Evolutionary conservation across 108 stramenopile genomes (phyloP), one percentile per base, ranked within the genome.

Genomic region (Discostella stelligeroides): DNA sequence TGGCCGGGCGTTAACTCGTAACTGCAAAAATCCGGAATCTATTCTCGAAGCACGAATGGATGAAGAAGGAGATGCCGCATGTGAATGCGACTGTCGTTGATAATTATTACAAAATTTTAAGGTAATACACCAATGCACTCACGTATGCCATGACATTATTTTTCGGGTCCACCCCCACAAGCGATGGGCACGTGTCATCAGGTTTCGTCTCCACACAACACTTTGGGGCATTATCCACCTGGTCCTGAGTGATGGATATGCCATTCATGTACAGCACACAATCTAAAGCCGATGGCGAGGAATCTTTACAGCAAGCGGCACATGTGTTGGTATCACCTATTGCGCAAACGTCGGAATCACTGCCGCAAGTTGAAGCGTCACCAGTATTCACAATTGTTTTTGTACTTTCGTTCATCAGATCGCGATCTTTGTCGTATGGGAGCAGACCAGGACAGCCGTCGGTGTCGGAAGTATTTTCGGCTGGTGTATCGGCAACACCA

Each of bases 401-500:
- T 7, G 23, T 18, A 8, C 21, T 49, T 20, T 17, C 9, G 49
- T 47, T 51, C 7, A 39, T 18, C 14, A 64, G 63, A 51, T 64
- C 63, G 18, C 63, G 63, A 17, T 64, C 63, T 39, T 47, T 64
- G 45, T 64, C 45, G 63, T 64, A 47, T 21, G 63, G 63, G 15
- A 64, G 49, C 7, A 64, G 17, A 39, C 63, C 63, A 34, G 63
- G 63, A 51, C 63, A 64, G 29, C 63, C 63, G 11, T 24, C 49
- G 1, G 14, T 20, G 1, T 30, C 34, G 34, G 34, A 18, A 51
- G 14, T 46, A 13, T 63, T 60, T 5, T 34, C 34, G 34, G 41
- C 41, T 9, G 70, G 70, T 47, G 70, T 72, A 53, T 72, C 70
- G 6, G 20, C 42, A 30, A 72, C 62, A 14, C 24, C 30, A 50